These are phyloP conservation scores for Arthrobotrys megalospora DNA, from an alignment of 2,329 filamentous ascomycete species.

Conservation along the genomic window DNA sequence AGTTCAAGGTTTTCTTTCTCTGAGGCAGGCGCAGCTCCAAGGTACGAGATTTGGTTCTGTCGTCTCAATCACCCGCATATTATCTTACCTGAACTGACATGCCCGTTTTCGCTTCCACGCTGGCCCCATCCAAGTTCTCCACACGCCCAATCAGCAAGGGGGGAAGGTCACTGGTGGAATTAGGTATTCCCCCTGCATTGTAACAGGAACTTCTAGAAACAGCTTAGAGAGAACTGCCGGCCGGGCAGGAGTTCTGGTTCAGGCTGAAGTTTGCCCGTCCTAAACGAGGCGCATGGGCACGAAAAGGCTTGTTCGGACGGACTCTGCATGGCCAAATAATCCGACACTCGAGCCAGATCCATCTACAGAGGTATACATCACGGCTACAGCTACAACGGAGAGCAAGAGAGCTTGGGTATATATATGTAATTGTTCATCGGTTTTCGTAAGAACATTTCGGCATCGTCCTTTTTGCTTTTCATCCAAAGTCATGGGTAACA, in stretches of 20 bases:
- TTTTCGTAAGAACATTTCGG: slow-evolving; percentile 53
- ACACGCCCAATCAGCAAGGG: background rate
- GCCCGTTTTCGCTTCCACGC: background rate
- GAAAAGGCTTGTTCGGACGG: slow-evolving; percentile 26
- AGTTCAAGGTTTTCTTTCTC: no score
- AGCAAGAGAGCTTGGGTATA: background rate
- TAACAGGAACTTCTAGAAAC: slow-evolving; percentile 32
- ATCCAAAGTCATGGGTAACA: slow-evolving; percentile 11
- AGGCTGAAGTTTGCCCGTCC: slow-evolving; percentile 25
- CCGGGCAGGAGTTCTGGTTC: background rate
- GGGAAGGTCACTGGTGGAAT: slow-evolving; percentile 36
- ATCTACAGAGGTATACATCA: background rate
- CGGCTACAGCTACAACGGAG: background rate
- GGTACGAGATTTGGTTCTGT: slow-evolving; percentile 2
- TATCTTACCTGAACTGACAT: slow-evolving; percentile 20
- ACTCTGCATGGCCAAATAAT: slow-evolving; percentile 7
- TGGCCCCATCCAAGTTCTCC: background rate
- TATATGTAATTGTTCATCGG: slow-evolving; percentile 26
- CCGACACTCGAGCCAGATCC: slow-evolving; percentile 4
- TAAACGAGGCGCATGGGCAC: slow-evolving; percentile 28
- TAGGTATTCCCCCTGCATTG: slow-evolving; percentile 18
- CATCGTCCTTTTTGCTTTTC: slow-evolving; percentile 14
- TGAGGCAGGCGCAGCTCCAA: background rate
- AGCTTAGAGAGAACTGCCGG: background rate
- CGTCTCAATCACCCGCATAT: slow-evolving; percentile 50